Evolutionary conservation across 345 rosid species (phyloP).

Genomic region (Combretum micranthum): DNA sequence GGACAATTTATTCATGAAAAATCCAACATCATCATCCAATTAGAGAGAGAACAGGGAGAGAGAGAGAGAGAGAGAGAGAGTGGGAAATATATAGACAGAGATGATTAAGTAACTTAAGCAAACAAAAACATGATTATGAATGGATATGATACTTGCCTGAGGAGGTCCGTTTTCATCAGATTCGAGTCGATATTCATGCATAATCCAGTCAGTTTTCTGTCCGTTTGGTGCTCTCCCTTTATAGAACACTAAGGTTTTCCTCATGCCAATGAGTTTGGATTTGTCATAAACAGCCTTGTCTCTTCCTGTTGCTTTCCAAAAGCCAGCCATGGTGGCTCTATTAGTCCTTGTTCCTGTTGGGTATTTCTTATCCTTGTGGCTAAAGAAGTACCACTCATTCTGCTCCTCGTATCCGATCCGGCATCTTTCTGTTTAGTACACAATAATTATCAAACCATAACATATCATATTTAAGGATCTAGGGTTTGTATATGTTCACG

Average conservation of each 20-base stretch:
- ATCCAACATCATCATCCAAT: too few relatives aligned
- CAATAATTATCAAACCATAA: neutral
- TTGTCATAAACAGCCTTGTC: conserved; percentile 92
- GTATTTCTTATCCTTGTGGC: conserved; percentile 97
- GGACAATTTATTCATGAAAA: too few relatives aligned
- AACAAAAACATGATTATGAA: neutral
- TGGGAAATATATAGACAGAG: neutral
- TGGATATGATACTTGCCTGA: conserved; percentile 46
- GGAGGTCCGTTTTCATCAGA: conserved; percentile 92
- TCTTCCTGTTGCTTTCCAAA: conserved; percentile 97
- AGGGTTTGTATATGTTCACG: neutral
- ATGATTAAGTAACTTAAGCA: too few relatives aligned
- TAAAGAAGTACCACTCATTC: conserved; percentile 97
- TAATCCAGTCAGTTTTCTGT: conserved; percentile 93
- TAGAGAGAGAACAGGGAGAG: neutral
- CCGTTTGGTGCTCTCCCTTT: conserved; percentile 99
- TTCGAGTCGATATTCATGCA: conserved; percentile 96
- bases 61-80: conserved; percentile 7
- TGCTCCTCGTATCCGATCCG: conserved; percentile 90
- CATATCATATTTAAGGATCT: neutral
- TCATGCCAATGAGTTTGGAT: conserved; percentile 84
- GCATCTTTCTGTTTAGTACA: conserved; percentile 52
- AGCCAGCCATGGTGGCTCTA: conserved; percentile 94
- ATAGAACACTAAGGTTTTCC: conserved; percentile 97
- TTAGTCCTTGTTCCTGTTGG: conserved; percentile 97